Percentiles rank a stretch among this genome's conserved stretches.
phyloP scores from a whole-genome alignment of 306 rosid genomes.

The Malus domestica region DNA sequence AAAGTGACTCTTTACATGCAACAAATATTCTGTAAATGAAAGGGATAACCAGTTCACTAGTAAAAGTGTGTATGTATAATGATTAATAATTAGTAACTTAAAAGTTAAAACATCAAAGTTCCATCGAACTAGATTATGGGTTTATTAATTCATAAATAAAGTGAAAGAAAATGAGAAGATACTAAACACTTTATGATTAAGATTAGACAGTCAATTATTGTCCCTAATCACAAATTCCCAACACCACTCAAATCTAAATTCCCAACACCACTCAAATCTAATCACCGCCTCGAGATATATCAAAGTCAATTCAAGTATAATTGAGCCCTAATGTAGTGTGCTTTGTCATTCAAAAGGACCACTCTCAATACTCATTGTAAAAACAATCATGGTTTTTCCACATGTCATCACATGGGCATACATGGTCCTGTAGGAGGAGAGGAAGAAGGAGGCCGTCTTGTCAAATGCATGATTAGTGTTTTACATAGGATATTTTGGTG shows the following conservation, averaged over 20 bases:
- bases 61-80: too few relatives aligned
- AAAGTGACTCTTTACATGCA: too few relatives aligned
- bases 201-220: conserved; percentile 2
- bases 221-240: not conserved
- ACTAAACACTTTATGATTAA: not conserved
- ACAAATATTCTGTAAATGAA: too few relatives aligned
- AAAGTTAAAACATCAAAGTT: not conserved
- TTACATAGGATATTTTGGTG: not conserved
- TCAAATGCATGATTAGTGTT: conserved; percentile 31
- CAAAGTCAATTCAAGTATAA: conserved; percentile 27
- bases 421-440: conserved; percentile 44
- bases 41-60: too few relatives aligned
- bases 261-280: conserved; percentile 10
- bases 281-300: not conserved
- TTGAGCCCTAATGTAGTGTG: conserved; percentile 9
- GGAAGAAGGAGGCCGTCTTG: conserved; percentile 14
- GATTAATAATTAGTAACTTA: not conserved
- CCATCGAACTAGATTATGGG: not conserved
- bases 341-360: conserved; percentile 36
- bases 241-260: conserved; percentile 9
- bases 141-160: not conserved
- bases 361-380: conserved; percentile 22
- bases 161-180: not conserved
- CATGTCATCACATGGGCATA: conserved; percentile 63
- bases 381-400: not conserved